A percentile compares a stretch with the other conserved stretches of the same genome.
phyloP scores from a whole-genome alignment of 1,139 yeast species.

The Yamadazyma conglobata region DNA sequence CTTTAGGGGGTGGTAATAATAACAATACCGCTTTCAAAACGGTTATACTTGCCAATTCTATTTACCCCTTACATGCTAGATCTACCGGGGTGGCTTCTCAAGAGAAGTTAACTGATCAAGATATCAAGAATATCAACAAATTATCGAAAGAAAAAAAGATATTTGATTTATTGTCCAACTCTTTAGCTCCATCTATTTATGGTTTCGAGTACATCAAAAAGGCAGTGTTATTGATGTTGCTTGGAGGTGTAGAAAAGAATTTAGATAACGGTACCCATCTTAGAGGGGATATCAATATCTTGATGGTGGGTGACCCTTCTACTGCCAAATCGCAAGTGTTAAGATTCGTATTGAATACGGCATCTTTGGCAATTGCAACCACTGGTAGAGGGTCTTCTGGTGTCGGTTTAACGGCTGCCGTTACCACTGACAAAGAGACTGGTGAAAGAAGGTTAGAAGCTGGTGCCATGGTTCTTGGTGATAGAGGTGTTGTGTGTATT shows the following conservation, averaged over 20 bases:
- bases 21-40: slow-evolving; percentile 71
- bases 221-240: slow-evolving; percentile 84
- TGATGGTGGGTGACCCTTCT: slow-evolving; percentile 99
- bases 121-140: slow-evolving; percentile 82
- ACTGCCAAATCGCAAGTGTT: slow-evolving; percentile 96
- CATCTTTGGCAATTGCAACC: slow-evolving; percentile 93
- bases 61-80: slow-evolving; percentile 83
- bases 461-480: slow-evolving; percentile 99
- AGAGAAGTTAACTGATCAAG: slow-evolving; percentile 74
- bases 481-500: slow-evolving; percentile 95
- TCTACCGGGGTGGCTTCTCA: slow-evolving; percentile 81
- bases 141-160: slow-evolving; percentile 64
- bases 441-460: slow-evolving; percentile 97
- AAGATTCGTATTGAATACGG: slow-evolving; percentile 91
- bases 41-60: slow-evolving; percentile 79
- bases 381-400: slow-evolving; percentile 99
- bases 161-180: slow-evolving; percentile 76
- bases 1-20: slow-evolving; percentile 79
- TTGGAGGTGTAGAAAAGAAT: slow-evolving; percentile 95
- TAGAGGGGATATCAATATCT: slow-evolving; percentile 93
- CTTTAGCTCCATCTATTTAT: slow-evolving; percentile 93
- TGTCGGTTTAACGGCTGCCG: slow-evolving; percentile 99
- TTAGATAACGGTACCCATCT: slow-evolving; percentile 93
- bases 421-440: slow-evolving; percentile 92
- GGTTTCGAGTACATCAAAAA: slow-evolving; percentile 90